phyloP scores from a whole-genome alignment of 1,139 yeast species.

The Kurtzmaniella quercitrusa region DNA sequence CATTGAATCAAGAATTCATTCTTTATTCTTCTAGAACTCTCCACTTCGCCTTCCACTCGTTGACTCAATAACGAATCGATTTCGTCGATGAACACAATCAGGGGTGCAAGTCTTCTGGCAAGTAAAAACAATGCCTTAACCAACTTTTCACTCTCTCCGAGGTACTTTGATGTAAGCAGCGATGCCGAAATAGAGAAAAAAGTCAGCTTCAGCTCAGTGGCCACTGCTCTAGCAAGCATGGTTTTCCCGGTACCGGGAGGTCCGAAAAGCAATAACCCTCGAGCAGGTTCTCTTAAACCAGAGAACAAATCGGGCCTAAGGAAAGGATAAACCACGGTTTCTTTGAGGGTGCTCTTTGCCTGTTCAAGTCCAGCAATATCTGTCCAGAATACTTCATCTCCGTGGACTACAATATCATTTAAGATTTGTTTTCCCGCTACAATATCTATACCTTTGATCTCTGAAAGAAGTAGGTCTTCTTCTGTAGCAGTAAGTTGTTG shows the following conservation, averaged over 20 bases:
- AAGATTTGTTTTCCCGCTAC: slow-evolving; percentile 59
- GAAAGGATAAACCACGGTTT: slow-evolving; percentile 95
- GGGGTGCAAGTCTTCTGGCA: slow-evolving; percentile 85
- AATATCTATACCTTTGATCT: slow-evolving; percentile 40
- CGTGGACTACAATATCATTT: slow-evolving; percentile 87
- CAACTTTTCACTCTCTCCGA: slow-evolving; percentile 93
- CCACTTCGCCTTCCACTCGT: slow-evolving; percentile 87
- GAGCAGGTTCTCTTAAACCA: slow-evolving; percentile 91
- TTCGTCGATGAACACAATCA: slow-evolving; percentile 94
- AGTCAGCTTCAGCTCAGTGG: slow-evolving; percentile 92
- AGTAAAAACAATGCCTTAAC: slow-evolving; percentile 84
- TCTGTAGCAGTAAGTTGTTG: slow-evolving; percentile 8
- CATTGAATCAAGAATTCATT: slow-evolving; percentile 94
- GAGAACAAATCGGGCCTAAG: slow-evolving; percentile 87
- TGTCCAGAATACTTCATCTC: slow-evolving; percentile 96
- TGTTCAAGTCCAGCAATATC: slow-evolving; percentile 92
- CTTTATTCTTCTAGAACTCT: slow-evolving; percentile 85
- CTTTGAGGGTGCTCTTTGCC: slow-evolving; percentile 87
- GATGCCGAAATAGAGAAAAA: slow-evolving; percentile 92
- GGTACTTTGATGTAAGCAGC: slow-evolving; percentile 82
- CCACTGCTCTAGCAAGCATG: slow-evolving; percentile 96
- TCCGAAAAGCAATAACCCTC: slow-evolving; percentile 94
- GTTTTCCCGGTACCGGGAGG: slow-evolving; percentile 99
- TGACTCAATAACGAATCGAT: slow-evolving; percentile 87
- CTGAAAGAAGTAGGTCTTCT: slow-evolving; percentile 47